These are phyloP conservation scores for Stagonosporopsis rhizophila DNA, from an alignment of 2,329 filamentous ascomycete species.

Conservation along the genomic window DNA sequence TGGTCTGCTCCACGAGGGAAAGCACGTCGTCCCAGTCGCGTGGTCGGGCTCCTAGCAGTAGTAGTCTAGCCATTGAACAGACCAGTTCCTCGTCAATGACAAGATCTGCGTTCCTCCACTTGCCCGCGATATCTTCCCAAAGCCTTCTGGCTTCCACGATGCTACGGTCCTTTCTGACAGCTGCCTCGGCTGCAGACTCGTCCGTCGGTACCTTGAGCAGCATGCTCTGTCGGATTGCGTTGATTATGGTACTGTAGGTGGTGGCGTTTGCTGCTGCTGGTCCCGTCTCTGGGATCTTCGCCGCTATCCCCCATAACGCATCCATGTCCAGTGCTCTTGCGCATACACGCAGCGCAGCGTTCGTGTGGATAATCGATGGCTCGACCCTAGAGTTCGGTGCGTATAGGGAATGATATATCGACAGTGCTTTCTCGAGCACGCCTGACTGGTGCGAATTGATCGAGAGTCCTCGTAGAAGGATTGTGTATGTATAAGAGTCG, in stretches of 20 bases:
- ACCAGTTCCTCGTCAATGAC: slow-evolving; percentile 80
- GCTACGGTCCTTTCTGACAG: slow-evolving; percentile 50
- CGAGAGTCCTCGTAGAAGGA: slow-evolving; percentile 78
- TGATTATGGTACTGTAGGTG: slow-evolving; percentile 85
- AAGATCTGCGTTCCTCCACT: slow-evolving; percentile 76
- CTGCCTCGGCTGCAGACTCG: slow-evolving; percentile 38
- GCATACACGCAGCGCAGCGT: slow-evolving; percentile 86
- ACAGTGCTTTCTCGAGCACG: slow-evolving; percentile 72
- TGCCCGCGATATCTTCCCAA: slow-evolving; percentile 80
- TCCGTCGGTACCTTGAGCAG: slow-evolving; percentile 35
- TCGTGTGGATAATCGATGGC: slow-evolving; percentile 82
- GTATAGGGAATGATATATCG: slow-evolving; percentile 78
- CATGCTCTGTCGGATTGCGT: slow-evolving; percentile 65
- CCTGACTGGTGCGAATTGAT: slow-evolving; percentile 64
- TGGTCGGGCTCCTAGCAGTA: slow-evolving; percentile 68
- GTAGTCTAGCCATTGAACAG: slow-evolving; percentile 78
- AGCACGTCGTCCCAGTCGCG: slow-evolving; percentile 75
- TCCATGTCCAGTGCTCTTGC: slow-evolving; percentile 77
- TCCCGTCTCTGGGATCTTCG: slow-evolving; percentile 71
- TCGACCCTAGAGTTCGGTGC: slow-evolving; percentile 68
- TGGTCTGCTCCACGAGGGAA: slow-evolving; percentile 79
- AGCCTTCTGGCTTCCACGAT: slow-evolving; percentile 74
- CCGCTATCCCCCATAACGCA: slow-evolving; percentile 76
- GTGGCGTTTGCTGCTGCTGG: slow-evolving; percentile 68
- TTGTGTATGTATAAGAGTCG: slow-evolving; percentile 82